Conservation (phyloP, 805 yeast genomes). For the Nadsonia fulvescens region DNA sequence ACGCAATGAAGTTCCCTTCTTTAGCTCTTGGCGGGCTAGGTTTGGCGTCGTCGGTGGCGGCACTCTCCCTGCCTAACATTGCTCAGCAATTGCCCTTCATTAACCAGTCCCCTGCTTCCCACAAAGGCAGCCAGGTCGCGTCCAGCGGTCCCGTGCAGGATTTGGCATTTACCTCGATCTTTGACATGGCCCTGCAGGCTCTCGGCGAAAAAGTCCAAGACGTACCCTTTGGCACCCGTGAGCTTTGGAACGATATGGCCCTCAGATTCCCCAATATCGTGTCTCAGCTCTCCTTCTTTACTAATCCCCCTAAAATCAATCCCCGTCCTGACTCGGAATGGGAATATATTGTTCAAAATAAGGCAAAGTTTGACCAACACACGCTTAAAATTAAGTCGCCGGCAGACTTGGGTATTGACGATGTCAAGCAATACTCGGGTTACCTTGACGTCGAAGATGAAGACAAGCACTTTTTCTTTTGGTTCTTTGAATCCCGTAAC, state of each 20-base stretch:
- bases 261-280: constrained; percentile 12
- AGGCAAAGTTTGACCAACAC: constrained; percentile 25
- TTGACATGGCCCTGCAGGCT: no score
- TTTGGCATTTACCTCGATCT: no score
- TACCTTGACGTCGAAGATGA: constrained; percentile 61
- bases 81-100: no score
- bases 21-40: no score
- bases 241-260: constrained; percentile 13
- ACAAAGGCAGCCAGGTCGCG: no score
- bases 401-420: constrained; percentile 54
- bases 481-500: constrained; percentile 74
- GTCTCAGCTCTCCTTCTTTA: constrained; percentile 7
- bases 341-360: constrained; percentile 30
- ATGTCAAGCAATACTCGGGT: constrained; percentile 64
- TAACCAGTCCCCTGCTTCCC: no score
- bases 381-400: constrained; percentile 51
- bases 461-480: constrained; percentile 85
- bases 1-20: no score
- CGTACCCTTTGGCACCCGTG: constrained; percentile 5
- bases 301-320: constrained; percentile 2
- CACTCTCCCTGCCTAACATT: no score
- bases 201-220: constrained; percentile 4
- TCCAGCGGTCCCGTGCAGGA: no score
- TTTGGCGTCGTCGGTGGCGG: no score
- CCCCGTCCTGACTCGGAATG: constrained; percentile 7